Percentiles rank a stretch among this genome's conserved stretches.
These are phyloP conservation scores for Fistulifera solaris DNA, from an alignment of 108 stramenopile genomes.

Conservation along the genomic window DNA sequence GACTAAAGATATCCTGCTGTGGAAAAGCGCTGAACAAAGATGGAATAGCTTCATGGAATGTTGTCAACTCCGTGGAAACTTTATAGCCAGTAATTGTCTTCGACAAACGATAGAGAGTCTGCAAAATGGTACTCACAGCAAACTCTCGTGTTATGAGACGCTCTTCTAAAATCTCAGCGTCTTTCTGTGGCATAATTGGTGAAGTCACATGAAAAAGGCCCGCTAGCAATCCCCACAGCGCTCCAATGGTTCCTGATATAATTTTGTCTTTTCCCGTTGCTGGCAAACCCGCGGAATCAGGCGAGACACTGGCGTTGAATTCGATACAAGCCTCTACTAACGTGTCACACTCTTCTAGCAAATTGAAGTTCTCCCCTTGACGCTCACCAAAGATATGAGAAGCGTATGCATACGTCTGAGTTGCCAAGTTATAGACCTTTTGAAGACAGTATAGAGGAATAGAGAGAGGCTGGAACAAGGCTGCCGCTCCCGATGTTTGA, in stretches of 20 bases:
- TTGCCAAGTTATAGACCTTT: slow-evolving; percentile 39
- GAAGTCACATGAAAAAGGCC: slow-evolving; percentile 20
- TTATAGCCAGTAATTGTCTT: slow-evolving; percentile 44
- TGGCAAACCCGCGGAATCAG: slow-evolving; percentile 32
- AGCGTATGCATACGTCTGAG: slow-evolving; percentile 38
- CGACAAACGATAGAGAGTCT: slow-evolving; percentile 40
- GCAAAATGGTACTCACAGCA: slow-evolving; percentile 33
- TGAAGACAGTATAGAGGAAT: slow-evolving; percentile 46
- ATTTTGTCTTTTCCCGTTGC: slow-evolving; percentile 33
- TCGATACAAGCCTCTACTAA: slow-evolving; percentile 44
- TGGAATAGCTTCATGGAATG: slow-evolving; percentile 26
- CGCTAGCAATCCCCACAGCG: slow-evolving; percentile 38
- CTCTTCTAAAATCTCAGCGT: no score
- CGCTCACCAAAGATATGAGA: slow-evolving; percentile 16
- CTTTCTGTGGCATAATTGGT: no score
- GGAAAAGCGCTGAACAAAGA: slow-evolving; percentile 20
- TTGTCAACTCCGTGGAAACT: slow-evolving; percentile 30
- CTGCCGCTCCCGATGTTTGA: neutral
- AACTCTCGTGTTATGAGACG: no score
- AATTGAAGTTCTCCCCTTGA: slow-evolving; percentile 19
- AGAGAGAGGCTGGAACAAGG: slow-evolving; percentile 37
- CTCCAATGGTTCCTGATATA: slow-evolving; percentile 35
- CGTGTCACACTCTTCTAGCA: slow-evolving; percentile 31
- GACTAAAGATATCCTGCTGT: slow-evolving; percentile 26
- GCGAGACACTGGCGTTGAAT: slow-evolving; percentile 60